Conservation (phyloP, 2,329 filamentous ascomycete genomes). For the Zymoseptoria brevis region DNA sequence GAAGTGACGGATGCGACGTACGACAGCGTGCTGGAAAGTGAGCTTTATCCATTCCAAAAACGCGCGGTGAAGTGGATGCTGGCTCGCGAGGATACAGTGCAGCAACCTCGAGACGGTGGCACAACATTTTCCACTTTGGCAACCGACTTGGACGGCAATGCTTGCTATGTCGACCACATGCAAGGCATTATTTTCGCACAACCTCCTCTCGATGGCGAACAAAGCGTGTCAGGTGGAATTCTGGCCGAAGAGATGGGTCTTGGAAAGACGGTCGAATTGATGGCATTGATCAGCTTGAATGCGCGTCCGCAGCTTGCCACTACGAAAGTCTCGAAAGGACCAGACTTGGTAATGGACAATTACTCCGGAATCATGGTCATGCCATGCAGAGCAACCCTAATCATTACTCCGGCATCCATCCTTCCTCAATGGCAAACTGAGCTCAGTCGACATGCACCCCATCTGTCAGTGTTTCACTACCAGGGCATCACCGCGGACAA, state of each 20-base stretch:
- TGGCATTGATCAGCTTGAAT: conserved; percentile 62
- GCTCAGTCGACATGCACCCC: conserved; percentile 49
- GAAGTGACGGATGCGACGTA: conserved; percentile 4
- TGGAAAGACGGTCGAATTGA: conserved; percentile 70
- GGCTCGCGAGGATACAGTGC: conserved; percentile 46
- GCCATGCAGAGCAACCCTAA: conserved; percentile 50
- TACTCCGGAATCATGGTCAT: conserved; percentile 40
- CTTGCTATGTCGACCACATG: conserved; percentile 54
- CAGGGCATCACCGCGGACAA: conserved; percentile 38
- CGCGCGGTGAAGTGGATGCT: conserved; percentile 64
- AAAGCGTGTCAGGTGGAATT: conserved; percentile 51
- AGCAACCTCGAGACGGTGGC: neutral
- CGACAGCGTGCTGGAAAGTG: conserved; percentile 21
- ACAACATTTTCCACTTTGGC: conserved; percentile 15
- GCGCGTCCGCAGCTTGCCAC: conserved; percentile 31
- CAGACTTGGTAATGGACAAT: conserved; percentile 23
- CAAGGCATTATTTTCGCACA: conserved; percentile 46
- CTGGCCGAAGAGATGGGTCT: conserved; percentile 77
- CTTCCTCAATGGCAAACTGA: conserved; percentile 57
- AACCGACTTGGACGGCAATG: conserved; percentile 40
- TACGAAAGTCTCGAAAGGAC: neutral
- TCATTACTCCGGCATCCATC: conserved; percentile 55
- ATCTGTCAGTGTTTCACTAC: conserved; percentile 50
- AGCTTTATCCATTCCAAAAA: conserved; percentile 64
- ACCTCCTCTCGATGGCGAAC: conserved; percentile 34